A percentile compares a stretch with the other conserved stretches of the same genome.
These are phyloP conservation scores for Wickerhamomyces queroliae DNA, from an alignment of 805 yeast genomes.

Conservation along the genomic window DNA sequence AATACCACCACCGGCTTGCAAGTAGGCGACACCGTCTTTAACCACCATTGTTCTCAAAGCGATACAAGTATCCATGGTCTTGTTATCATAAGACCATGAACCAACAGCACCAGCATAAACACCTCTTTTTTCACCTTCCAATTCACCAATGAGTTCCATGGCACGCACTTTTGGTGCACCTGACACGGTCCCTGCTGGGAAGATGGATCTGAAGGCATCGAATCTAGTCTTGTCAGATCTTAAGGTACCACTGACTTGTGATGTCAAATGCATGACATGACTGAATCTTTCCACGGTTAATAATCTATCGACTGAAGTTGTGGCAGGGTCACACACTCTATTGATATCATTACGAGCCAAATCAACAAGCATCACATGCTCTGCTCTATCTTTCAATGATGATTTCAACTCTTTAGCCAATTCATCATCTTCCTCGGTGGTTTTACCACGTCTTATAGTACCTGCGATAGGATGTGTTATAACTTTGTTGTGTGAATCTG, in stretches of 20 bases:
- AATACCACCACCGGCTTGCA: slow-evolving; percentile 99
- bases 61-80: slow-evolving; percentile 94
- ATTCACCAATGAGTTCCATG: slow-evolving; percentile 87
- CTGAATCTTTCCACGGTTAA: slow-evolving; percentile 89
- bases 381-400: slow-evolving; percentile 90
- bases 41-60: slow-evolving; percentile 96
- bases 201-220: slow-evolving; percentile 95
- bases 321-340: slow-evolving; percentile 82
- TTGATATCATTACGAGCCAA: slow-evolving; percentile 95
- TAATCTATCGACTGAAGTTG: slow-evolving; percentile 83
- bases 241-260: slow-evolving; percentile 89
- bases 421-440: slow-evolving; percentile 85
- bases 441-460: slow-evolving; percentile 84
- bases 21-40: slow-evolving; percentile 83
- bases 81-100: slow-evolving; percentile 94
- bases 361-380: slow-evolving; percentile 98
- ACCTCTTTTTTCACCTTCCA: slow-evolving; percentile 90
- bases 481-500: slow-evolving; percentile 65
- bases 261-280: slow-evolving; percentile 95
- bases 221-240: slow-evolving; percentile 82
- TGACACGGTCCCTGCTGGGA: slow-evolving; percentile 98
- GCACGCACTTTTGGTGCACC: slow-evolving; percentile 98
- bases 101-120: slow-evolving; percentile 99
- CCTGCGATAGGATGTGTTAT: slow-evolving; percentile 99
- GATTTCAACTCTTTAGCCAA: slow-evolving; percentile 69